phyloP scores from a whole-genome alignment of 2,329 filamentous ascomycete species.

The Rasamsonia emersonii region DNA sequence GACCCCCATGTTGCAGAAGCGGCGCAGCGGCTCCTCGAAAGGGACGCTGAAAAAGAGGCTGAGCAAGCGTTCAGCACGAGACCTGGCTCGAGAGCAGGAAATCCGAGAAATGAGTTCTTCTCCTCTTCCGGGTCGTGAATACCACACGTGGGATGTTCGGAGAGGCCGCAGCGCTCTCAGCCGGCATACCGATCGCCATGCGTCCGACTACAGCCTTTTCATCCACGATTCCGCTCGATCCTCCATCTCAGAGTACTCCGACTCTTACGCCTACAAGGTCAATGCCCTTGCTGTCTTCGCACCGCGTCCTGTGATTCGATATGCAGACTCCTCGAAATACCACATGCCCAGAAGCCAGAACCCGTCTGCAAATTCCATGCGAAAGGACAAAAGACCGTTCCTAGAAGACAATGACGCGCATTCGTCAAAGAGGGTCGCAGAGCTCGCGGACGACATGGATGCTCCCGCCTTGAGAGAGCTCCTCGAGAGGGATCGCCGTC shows the following conservation, averaged over 20 bases:
- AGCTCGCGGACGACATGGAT: constrained; percentile 74
- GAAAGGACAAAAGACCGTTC: constrained; percentile 45
- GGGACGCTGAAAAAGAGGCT: constrained; percentile 58
- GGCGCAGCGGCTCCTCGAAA: constrained; percentile 51
- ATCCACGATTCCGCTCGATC: constrained; percentile 67
- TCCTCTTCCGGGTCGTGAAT: constrained; percentile 52
- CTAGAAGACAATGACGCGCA: constrained; percentile 53
- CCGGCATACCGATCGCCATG: constrained; percentile 51
- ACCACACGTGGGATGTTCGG: constrained; percentile 56
- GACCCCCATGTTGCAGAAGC: constrained; percentile 45
- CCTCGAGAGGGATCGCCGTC: constrained; percentile 78
- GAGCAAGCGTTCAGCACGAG: constrained; percentile 67
- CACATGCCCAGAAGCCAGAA: constrained; percentile 38
- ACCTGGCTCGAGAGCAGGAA: constrained; percentile 74
- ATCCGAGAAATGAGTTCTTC: constrained; percentile 74
- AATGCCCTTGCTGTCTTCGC: constrained; percentile 73
- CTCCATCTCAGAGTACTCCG: constrained; percentile 64
- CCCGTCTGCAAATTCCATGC: constrained; percentile 40
- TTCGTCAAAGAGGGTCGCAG: constrained; percentile 56
- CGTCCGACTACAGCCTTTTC: constrained; percentile 68
- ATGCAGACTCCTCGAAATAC: constrained; percentile 57
- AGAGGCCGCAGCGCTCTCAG: constrained; percentile 51
- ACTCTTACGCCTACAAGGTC: constrained; percentile 69
- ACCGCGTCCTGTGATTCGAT: constrained; percentile 75
- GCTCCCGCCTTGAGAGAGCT: constrained; percentile 76